A percentile compares a stretch with the other conserved stretches of the same genome.
Conservation (phyloP, 75 land plant genomes). For the Sequoiadendron giganteum region DNA sequence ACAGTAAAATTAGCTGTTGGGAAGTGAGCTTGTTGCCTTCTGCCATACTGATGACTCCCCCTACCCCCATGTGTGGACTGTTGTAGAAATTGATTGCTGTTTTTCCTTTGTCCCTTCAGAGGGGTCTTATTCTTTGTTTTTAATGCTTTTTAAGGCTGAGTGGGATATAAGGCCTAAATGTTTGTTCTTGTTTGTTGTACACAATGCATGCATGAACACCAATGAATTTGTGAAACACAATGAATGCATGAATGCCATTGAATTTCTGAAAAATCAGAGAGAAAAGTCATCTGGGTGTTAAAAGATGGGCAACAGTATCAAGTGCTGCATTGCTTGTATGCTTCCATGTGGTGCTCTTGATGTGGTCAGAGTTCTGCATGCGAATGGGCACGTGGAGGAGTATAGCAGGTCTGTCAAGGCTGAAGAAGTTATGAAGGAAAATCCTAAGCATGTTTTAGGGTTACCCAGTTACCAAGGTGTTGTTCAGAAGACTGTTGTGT, state of each 20-base stretch:
- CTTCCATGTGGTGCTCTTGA: constrained; percentile 37
- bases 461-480: constrained; percentile 13
- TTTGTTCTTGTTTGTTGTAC: background rate
- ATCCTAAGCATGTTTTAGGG: constrained; percentile 28
- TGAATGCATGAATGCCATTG: background rate
- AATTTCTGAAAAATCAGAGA: background rate
- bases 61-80: constrained; percentile 14
- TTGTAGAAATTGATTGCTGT: background rate
- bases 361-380: constrained; percentile 28
- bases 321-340: constrained; percentile 27
- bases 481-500: constrained; percentile 14
- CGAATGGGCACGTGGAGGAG: constrained; percentile 39
- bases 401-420: constrained; percentile 23
- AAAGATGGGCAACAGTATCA: constrained; percentile 31
- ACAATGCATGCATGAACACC: background rate
- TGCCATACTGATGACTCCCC: background rate
- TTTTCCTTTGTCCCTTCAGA: background rate
- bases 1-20: constrained; percentile 5
- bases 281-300: background rate
- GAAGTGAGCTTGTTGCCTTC: constrained; percentile 11
- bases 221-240: background rate
- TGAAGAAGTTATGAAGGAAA: constrained; percentile 27
- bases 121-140: background rate
- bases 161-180: constrained; percentile 2
- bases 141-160: background rate